Percentiles rank a stretch among this genome's conserved stretches.
Evolutionary conservation across 2,329 filamentous ascomycete species (phyloP).

Genomic region (Lecanicillium sp.): DNA sequence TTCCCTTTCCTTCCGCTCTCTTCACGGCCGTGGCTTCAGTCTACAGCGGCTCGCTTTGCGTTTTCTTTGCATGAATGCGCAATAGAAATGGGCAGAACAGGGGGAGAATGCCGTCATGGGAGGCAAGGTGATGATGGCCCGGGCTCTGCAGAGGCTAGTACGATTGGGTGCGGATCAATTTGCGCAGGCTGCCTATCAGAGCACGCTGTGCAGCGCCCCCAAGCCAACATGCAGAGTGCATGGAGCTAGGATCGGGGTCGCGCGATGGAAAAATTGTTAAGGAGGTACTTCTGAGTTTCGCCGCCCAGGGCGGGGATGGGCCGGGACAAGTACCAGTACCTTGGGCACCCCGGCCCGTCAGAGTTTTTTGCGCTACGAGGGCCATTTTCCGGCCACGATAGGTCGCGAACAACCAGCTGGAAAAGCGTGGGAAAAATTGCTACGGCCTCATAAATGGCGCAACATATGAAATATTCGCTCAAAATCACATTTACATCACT

Average conservation of each 20-base stretch:
- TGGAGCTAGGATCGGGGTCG: neutral
- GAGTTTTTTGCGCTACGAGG: conserved; percentile 19
- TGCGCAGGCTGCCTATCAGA: neutral
- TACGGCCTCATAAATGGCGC: neutral
- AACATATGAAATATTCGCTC: neutral
- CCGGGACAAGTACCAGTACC: conserved; percentile 11
- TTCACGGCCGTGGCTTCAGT: too few relatives aligned
- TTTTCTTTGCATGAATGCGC: too few relatives aligned
- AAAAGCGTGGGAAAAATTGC: conserved; percentile 1
- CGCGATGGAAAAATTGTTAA: conserved; percentile 27
- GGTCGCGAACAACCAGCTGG: neutral
- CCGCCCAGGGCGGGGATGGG: neutral
- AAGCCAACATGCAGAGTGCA: neutral
- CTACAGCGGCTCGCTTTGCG: too few relatives aligned
- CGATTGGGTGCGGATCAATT: too few relatives aligned
- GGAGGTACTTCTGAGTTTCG: conserved; percentile 19
- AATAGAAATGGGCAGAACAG: too few relatives aligned
- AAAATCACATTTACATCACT: neutral
- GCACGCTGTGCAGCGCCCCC: neutral
- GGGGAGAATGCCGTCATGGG: too few relatives aligned
- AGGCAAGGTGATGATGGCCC: too few relatives aligned
- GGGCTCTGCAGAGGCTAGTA: too few relatives aligned
- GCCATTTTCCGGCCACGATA: neutral
- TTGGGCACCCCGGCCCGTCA: conserved; percentile 20
- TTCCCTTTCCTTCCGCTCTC: too few relatives aligned